Evolutionary conservation across 2,329 filamentous ascomycete species (phyloP).

Genomic region (Fusarium sp.): DNA sequence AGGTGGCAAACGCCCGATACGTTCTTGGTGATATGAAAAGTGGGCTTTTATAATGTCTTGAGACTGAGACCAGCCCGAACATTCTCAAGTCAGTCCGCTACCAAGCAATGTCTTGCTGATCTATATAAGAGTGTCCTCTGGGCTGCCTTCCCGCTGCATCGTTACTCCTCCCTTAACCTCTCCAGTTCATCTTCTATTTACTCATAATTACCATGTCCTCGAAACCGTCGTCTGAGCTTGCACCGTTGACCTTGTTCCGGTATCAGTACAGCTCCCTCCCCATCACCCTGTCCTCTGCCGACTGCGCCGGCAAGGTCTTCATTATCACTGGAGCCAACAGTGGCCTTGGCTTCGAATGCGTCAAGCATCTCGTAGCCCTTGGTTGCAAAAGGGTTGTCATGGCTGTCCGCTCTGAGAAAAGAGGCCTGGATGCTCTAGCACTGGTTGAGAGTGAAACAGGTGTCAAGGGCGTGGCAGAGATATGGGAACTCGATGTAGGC

Average conservation of each 20-base stretch:
- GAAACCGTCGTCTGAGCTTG: neutral
- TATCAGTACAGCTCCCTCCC: constrained; percentile 20
- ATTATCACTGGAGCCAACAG: constrained; percentile 60
- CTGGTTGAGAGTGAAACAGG: constrained; percentile 30
- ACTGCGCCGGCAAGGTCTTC: constrained; percentile 45
- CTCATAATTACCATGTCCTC: neutral
- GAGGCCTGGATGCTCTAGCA: constrained; percentile 21
- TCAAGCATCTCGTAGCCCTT: constrained; percentile 56
- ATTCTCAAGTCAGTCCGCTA: neutral
- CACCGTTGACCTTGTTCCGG: neutral
- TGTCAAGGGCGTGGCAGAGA: constrained; percentile 18
- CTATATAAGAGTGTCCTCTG: neutral
- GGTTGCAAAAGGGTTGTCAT: constrained; percentile 58
- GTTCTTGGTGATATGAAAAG: neutral
- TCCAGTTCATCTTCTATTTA: neutral
- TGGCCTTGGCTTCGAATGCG: constrained; percentile 59
- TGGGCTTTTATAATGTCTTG: neutral
- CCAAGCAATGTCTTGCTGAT: neutral
- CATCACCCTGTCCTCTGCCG: constrained; percentile 14
- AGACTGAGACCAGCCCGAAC: neutral
- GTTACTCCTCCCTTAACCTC: neutral
- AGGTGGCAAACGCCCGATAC: neutral
- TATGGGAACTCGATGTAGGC: constrained; percentile 29
- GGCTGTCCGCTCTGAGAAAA: constrained; percentile 35
- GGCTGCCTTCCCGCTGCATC: neutral